These are phyloP conservation scores for Calocybe cyanea DNA, from an alignment of 768 basidiomycete genomes.

Conservation along the genomic window DNA sequence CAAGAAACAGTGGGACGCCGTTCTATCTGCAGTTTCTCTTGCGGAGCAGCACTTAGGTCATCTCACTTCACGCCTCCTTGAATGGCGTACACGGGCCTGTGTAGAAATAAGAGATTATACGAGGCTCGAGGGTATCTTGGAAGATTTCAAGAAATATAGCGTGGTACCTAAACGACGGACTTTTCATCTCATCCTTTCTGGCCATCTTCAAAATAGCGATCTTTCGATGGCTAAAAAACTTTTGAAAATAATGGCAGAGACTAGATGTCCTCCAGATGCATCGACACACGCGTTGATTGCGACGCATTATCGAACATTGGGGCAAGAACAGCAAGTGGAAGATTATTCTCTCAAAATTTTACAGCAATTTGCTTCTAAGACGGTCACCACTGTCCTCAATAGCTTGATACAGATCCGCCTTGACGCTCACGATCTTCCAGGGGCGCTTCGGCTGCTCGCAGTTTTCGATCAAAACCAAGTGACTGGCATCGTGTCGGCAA, in stretches of 20 bases:
- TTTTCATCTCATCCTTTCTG: constrained; percentile 65
- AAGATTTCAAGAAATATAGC: constrained; percentile 44
- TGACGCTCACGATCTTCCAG: constrained; percentile 47
- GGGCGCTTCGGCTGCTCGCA: constrained; percentile 44
- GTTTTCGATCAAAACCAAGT: constrained; percentile 34
- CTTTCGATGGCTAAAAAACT: constrained; percentile 49
- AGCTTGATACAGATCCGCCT: constrained; percentile 60
- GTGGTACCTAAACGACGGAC: constrained; percentile 56
- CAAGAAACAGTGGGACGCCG: constrained; percentile 43
- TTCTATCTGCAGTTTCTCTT: constrained; percentile 45
- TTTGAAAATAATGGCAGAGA: constrained; percentile 53
- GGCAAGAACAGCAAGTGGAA: constrained; percentile 53
- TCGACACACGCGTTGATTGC: constrained; percentile 60
- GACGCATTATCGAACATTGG: constrained; percentile 55
- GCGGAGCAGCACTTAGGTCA: constrained; percentile 46
- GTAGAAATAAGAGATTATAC: constrained; percentile 51
- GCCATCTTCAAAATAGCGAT: constrained; percentile 66
- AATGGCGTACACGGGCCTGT: constrained; percentile 66
- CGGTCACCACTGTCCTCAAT: constrained; percentile 61
- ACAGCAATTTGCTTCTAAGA: constrained; percentile 30
- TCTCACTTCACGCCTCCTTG: constrained; percentile 54
- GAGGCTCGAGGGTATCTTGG: constrained; percentile 40
- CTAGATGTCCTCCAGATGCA: constrained; percentile 50
- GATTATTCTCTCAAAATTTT: constrained; percentile 47
- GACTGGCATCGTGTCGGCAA: constrained; percentile 15